Conservation (phyloP, 768 basidiomycete genomes). For the Sarcodon sp. region DNA sequence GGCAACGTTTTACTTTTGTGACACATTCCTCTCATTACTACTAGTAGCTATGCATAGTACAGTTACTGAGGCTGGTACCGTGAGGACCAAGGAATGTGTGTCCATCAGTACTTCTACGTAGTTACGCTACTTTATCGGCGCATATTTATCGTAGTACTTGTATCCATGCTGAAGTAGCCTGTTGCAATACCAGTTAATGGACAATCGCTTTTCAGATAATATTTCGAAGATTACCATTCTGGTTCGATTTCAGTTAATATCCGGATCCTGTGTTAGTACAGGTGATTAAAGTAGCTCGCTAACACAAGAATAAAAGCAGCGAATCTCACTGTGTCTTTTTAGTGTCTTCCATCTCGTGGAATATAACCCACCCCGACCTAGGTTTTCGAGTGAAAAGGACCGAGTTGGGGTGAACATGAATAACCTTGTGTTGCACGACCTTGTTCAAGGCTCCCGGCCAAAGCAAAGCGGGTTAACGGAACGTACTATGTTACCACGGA, state of each 20-base stretch:
- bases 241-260: constrained; percentile 91
- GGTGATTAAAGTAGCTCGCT: constrained; percentile 4
- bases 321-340: constrained; percentile 75
- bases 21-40: too few relatives aligned
- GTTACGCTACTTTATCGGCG: background rate
- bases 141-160: constrained; percentile 25
- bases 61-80: too few relatives aligned
- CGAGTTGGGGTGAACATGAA: constrained; percentile 90
- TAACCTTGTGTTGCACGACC: constrained; percentile 31
- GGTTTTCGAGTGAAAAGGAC: constrained; percentile 91
- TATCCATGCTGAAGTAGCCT: constrained; percentile 41
- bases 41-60: too few relatives aligned
- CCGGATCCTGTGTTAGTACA: constrained; percentile 49
- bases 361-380: constrained; percentile 85
- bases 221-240: constrained; percentile 53
- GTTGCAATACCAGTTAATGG: constrained; percentile 2
- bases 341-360: constrained; percentile 94
- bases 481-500: constrained; percentile 73
- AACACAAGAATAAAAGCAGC: background rate
- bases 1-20: too few relatives aligned
- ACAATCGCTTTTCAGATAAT: background rate
- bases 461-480: background rate
- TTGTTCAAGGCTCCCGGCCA: background rate
- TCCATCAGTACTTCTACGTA: too few relatives aligned
- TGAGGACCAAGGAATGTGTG: too few relatives aligned